These are phyloP conservation scores for Colletotrichum sp. DNA, from an alignment of 2,329 filamentous ascomycete genomes.

Conservation along the genomic window DNA sequence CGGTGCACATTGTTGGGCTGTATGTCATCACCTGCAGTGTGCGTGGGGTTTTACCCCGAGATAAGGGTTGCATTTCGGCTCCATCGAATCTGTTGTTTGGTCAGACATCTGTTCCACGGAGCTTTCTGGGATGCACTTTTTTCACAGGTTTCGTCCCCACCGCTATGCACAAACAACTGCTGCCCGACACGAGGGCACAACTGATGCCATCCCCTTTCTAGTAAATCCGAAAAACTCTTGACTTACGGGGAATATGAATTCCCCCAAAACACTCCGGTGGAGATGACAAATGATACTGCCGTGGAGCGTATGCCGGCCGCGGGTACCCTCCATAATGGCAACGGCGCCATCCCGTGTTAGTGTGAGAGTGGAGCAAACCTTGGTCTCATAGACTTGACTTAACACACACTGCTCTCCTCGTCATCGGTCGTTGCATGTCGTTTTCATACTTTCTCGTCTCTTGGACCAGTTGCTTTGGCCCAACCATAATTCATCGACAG, in stretches of 20 bases:
- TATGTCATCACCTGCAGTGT: background rate
- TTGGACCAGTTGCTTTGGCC: background rate
- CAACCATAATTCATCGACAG: background rate
- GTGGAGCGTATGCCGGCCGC: background rate
- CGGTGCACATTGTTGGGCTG: background rate
- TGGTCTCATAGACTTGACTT: background rate
- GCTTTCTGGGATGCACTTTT: background rate
- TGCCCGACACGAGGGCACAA: background rate
- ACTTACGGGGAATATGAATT: background rate
- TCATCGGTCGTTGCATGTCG: background rate
- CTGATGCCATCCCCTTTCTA: background rate
- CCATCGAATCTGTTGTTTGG: background rate
- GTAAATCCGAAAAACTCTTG: background rate
- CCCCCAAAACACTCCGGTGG: background rate
- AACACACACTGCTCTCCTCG: background rate
- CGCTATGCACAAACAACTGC: background rate
- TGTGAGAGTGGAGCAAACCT: background rate
- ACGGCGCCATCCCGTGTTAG: background rate
- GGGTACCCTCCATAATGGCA: background rate
- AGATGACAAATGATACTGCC: conserved; percentile 10
- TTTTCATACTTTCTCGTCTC: background rate
- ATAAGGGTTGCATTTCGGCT: background rate
- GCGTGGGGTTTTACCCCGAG: background rate
- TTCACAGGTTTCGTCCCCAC: background rate
- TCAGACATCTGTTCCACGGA: conserved; percentile 6